Base-by-base conservation (phyloP, 169 alveolate genomes). In the Plasmodium adleri region DNA sequence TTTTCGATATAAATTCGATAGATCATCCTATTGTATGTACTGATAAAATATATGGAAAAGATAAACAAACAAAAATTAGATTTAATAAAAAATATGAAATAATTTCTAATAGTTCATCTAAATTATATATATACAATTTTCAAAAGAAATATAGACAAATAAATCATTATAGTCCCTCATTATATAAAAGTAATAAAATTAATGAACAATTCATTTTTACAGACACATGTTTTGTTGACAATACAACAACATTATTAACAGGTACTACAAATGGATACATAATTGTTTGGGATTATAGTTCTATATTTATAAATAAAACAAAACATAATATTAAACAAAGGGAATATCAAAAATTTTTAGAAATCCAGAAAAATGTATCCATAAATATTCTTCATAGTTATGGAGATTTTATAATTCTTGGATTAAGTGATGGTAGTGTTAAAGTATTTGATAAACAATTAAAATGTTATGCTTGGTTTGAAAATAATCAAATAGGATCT, bases 401-500 rank as follows among this genome's bases (percentile, higher is more conserved):
- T 72, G 92, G 92, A 7, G 62, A 72, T 60, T 86, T 47, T 72
- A 52, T 86, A 24, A 67, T 86, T 10, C 45, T 86, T 8, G 92
- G 92, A 15, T 32, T 86, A 43, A 28, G 66, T 24, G 87, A 86
- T 86, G 92, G 92, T 8, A 71, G 76, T 64, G 87, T 86, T 0
- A 86, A 86, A 66, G 17, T 86, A 8, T 86, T 59, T 60, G 92
- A 86, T 56, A 86, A n/a, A n/a, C 66, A 86, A 17, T 26, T 86
- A 8, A 86, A 86, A 86, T 86, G 92, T 60, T 86, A 86, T 52
- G 92, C 92, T 60, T 86, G 92, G 92, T 86, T 86, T 71, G 87
- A 86, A 54, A 72, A 86, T 72, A 22, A 60, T 22, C 12, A 86
- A 13, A 50, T 86, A 54, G 92, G 92, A 26, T 45, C 80, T n/a